Evolutionary conservation across 768 basidiomycete genomes (phyloP), one percentile per base, ranked within the genome.

Genomic region (Mycena rebaudengoi): DNA sequence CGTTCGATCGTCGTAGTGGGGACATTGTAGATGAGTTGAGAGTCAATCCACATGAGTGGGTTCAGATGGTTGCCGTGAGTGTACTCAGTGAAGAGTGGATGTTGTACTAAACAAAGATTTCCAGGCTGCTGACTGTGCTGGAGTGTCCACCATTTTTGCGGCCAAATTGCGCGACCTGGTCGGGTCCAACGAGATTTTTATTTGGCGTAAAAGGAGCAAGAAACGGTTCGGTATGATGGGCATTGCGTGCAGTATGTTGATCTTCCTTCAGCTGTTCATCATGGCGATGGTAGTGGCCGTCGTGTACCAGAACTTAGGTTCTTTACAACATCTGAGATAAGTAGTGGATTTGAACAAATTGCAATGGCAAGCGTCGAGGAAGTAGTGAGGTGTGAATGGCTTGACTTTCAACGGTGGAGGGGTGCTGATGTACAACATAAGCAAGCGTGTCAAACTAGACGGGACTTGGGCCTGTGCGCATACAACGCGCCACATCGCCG

Each of bases 1-100:
- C 66, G 18, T 70, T 61, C 29, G 58, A 70, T 41, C 41, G 60
- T 18, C 50, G 58, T 14, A 68, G 51, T 25, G 57, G 62, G 32
- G 41, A 57, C 4, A 37, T 62, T 16, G 35, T 63, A 3, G 66
- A 65, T 29, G 28, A 46, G 32, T 58, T 70, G 60, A 51, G 35
- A 45, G 60, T 66, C 49, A 23, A 56, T 30, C n/a, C 54, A 45
- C 14, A 32, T 30, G 65, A 62, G 28, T 62, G 60, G 60, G 60
- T 66, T 32, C 65, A 66, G 60, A 61, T 55, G 12, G 25, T 66
- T 18, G 44, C 65, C 3, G 60, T 66, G 30, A 49, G 65, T 58
- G 39, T 41, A 28, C 25, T 55, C 35, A 21, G 41, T 55, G 20
- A 16, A n/a, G 56, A 52, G 51, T 14, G 55, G n/a, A 51, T 21